phyloP scores from a whole-genome alignment of 1,284 basidiomycete species.

The Volvariella volvacea region DNA sequence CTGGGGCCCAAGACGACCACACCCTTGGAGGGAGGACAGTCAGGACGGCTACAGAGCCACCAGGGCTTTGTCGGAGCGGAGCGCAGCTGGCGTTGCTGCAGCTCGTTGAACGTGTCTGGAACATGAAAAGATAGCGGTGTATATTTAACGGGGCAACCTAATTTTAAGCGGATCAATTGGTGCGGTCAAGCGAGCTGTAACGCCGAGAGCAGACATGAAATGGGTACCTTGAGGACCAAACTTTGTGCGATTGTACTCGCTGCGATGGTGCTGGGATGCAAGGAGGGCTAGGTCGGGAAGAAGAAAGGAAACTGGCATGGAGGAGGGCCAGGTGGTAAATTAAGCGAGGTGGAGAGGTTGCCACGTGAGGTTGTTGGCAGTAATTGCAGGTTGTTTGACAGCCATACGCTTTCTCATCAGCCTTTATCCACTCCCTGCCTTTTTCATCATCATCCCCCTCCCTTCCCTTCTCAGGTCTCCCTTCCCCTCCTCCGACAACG shows the following conservation, averaged over 20 bases:
- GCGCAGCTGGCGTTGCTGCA: conserved; percentile 56
- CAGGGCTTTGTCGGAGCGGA: conserved; percentile 39
- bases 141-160: conserved; percentile 56
- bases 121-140: conserved; percentile 66
- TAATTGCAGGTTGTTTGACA: background rate
- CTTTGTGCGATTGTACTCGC: conserved; percentile 76
- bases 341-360: background rate
- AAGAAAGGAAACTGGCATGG: background rate
- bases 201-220: no score
- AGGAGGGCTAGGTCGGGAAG: conserved; percentile 46
- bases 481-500: conserved; percentile 10
- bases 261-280: conserved; percentile 76
- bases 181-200: no score
- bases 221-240: conserved; percentile 56
- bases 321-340: background rate
- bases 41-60: conserved; percentile 35
- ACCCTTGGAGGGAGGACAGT: conserved; percentile 1
- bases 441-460: background rate
- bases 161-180: background rate
- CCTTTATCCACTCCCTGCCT: conserved; percentile 4
- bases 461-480: conserved; percentile 9
- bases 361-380: conserved; percentile 3
- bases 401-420: conserved; percentile 1
- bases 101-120: conserved; percentile 54
- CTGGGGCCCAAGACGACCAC: conserved; percentile 19